Base-by-base conservation (phyloP, 805 yeast genomes). In the Lipomyces starkeyi region DNA sequence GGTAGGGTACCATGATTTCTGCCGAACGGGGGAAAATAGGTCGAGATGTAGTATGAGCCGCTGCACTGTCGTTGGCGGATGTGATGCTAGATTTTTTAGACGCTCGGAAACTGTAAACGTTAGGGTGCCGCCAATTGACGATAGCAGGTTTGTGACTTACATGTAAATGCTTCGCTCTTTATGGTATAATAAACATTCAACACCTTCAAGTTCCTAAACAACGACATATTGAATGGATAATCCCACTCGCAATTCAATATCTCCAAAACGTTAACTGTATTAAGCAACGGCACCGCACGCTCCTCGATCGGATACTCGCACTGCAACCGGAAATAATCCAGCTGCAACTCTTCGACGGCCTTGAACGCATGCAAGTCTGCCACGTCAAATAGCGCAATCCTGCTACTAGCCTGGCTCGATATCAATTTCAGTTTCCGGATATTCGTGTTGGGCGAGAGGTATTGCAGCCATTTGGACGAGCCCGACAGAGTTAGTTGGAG, bases 181-280 rank as follows among this genome's bases (percentile, higher is more conserved):
- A 60, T 58, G 14, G 68, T 54, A 35, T 69, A 69, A 34, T 17
- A 43, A 13, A 68, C 71, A 3, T 56, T 58, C 27, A 69, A 56
- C 5, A 20, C 32, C 9, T 52, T 58, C 34, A 69, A 54, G 14
- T 49, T 64, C 29, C 27, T 34, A 52, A 69, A 69, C 22, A 59
- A 35, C 47, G 71, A 67, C 64, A 67, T 40, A n/a, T 57, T 59
- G 56, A 69, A 69, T n/a, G 72, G 72, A 53, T 64, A 69, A 29
- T 68, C 60, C 72, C 72, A 69, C 59, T 68, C 71, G 58, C 72
- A 69, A 47, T 69, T 64, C 27, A 59, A 25, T 34, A 69, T 62
- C 37, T 56, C 59, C 34, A 69, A 58, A 37, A 61, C 62, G 6
- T 29, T 22, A 14, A 67, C 66, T n/a, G 67, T 58, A 8, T 49